Evolutionary conservation across 345 rosid genomes (phyloP).

Genomic region (Anacardium occidentale): DNA sequence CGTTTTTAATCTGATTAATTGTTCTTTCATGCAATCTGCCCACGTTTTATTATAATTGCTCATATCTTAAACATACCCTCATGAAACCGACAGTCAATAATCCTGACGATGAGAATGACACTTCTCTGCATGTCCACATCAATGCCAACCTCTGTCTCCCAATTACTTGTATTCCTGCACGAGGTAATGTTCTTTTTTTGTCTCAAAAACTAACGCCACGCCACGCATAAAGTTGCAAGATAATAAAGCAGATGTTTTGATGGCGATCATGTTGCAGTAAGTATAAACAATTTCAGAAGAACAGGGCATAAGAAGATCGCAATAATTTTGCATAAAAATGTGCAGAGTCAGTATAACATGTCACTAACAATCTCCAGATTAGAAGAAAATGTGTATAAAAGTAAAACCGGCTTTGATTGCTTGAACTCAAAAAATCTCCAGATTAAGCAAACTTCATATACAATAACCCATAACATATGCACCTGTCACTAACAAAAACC

Average conservation of each 20-base stretch:
- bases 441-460: neutral
- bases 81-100: conserved; percentile 2
- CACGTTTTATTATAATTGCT: neutral
- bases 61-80: neutral
- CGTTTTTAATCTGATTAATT: neutral
- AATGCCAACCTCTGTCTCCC: neutral
- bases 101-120: no score
- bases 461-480: conserved; percentile 12
- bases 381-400: neutral
- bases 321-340: no score
- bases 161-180: neutral
- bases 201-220: conserved; percentile 1
- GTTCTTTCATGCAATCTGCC: neutral
- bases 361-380: no score
- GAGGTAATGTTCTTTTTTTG: neutral
- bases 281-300: neutral
- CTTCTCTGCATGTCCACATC: neutral
- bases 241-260: neutral
- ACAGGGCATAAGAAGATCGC: neutral
- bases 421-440: neutral
- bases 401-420: neutral
- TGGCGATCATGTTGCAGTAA: neutral
- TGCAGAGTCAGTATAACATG: no score
- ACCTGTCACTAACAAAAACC: conserved; percentile 10
- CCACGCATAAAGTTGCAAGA: neutral